phyloP scores from a whole-genome alignment of 2,329 filamentous ascomycete genomes.

The Pseudopithomyces chartarum region DNA sequence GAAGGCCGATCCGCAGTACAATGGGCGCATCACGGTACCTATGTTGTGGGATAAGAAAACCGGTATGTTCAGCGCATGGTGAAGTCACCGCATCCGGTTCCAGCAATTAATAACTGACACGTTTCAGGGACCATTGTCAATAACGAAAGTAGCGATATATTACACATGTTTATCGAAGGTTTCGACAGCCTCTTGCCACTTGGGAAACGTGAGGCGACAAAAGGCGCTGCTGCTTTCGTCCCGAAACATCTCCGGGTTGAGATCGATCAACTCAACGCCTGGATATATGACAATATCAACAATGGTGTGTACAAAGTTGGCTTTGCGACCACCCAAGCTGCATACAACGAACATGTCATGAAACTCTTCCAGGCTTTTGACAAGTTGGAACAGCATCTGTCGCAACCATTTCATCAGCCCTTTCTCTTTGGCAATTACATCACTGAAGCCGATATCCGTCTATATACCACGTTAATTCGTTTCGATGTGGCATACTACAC shows the following conservation, averaged over 20 bases:
- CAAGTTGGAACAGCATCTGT: constrained; percentile 73
- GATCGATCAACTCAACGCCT: constrained; percentile 79
- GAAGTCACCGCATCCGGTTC: background rate
- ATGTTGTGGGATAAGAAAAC: constrained; percentile 73
- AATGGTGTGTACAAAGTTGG: constrained; percentile 67
- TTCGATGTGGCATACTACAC: constrained; percentile 60
- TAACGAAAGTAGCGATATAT: constrained; percentile 44
- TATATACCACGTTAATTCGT: constrained; percentile 63
- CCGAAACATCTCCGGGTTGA: constrained; percentile 65
- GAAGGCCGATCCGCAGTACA: constrained; percentile 60
- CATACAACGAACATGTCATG: constrained; percentile 76
- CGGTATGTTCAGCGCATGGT: constrained; percentile 13
- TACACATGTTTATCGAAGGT: constrained; percentile 36
- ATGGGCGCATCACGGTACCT: constrained; percentile 76
- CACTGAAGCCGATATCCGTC: constrained; percentile 55
- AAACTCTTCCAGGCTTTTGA: constrained; percentile 79
- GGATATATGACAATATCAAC: constrained; percentile 72
- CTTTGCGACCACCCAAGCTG: constrained; percentile 81
- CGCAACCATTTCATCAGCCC: constrained; percentile 55
- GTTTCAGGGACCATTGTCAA: constrained; percentile 36
- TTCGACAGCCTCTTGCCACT: constrained; percentile 40
- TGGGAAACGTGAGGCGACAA: constrained; percentile 61
- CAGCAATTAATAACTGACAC: constrained; percentile 10
- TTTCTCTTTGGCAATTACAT: constrained; percentile 73
- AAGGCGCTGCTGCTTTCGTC: constrained; percentile 66